Conservation (phyloP, 495 filamentous ascomycete species). For the Aspergillus panamensis region DNA sequence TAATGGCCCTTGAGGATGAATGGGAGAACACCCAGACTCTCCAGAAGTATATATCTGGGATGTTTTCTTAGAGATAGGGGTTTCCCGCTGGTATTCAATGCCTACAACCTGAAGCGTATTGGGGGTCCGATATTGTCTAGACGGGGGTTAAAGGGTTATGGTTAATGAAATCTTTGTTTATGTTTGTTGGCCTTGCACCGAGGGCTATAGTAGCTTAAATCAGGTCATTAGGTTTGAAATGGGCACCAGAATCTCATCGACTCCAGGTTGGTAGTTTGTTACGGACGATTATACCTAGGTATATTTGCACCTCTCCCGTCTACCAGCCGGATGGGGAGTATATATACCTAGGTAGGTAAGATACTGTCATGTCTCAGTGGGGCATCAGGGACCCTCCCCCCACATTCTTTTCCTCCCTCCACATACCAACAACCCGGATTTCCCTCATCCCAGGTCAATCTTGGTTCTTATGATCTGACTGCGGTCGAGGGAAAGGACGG, state of each 20-base stretch:
- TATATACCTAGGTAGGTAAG: background rate
- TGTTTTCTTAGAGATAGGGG: slow-evolving; percentile 1
- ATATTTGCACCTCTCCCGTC: no score
- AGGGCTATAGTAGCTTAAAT: background rate
- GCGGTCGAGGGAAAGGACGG: slow-evolving; percentile 59
- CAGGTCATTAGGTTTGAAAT: no score
- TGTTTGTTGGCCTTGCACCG: background rate
- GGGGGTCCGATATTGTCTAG: slow-evolving; percentile 18
- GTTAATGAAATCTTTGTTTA: background rate
- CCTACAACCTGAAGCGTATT: slow-evolving; percentile 9
- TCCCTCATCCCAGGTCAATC: background rate
- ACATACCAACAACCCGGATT: background rate
- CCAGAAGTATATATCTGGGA: slow-evolving; percentile 5
- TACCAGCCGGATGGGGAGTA: background rate
- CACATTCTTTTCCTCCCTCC: background rate
- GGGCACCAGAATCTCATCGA: no score
- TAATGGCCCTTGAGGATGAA: slow-evolving; percentile 7
- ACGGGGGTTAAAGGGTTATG: background rate
- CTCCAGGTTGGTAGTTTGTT: no score
- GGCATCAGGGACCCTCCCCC: background rate
- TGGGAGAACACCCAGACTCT: slow-evolving; percentile 10
- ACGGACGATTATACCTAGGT: no score
- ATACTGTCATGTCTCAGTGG: background rate
- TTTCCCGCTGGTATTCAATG: slow-evolving; percentile 14
- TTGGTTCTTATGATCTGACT: slow-evolving; percentile 36